These are phyloP conservation scores for Coemansia sp. DNA, from an alignment of 192 early-diverging fungal genomes.

Conservation along the genomic window DNA sequence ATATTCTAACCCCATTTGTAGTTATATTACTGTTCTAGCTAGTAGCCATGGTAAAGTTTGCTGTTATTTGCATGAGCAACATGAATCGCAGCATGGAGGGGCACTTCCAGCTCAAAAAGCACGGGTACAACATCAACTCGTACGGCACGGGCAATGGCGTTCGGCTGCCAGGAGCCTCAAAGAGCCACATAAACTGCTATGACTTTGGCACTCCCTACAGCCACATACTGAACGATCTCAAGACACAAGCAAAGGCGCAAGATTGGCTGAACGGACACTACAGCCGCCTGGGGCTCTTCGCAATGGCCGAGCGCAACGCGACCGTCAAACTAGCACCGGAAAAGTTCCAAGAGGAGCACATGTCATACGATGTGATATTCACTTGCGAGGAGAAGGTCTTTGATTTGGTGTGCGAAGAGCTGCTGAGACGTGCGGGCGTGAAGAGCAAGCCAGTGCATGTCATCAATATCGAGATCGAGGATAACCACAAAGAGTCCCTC, in stretches of 20 bases:
- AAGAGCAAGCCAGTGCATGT: slow-evolving; percentile 82
- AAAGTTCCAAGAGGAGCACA: slow-evolving; percentile 75
- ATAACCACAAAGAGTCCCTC: slow-evolving; percentile 88
- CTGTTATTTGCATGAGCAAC: slow-evolving; percentile 96
- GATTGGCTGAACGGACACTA: slow-evolving; percentile 42
- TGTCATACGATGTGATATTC: slow-evolving; percentile 89
- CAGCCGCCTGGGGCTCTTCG: slow-evolving; percentile 82
- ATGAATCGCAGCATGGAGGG: slow-evolving; percentile 99
- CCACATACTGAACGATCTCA: slow-evolving; percentile 83
- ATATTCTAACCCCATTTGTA: neutral
- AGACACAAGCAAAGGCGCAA: slow-evolving; percentile 65
- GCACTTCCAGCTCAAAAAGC: slow-evolving; percentile 73
- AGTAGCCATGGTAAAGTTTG: slow-evolving; percentile 73
- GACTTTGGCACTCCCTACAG: slow-evolving; percentile 93
- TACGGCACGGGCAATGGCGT: slow-evolving; percentile 93
- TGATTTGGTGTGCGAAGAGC: slow-evolving; percentile 92
- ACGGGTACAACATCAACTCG: slow-evolving; percentile 82
- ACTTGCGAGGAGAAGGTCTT: slow-evolving; percentile 97
- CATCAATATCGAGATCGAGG: slow-evolving; percentile 95
- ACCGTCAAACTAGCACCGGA: slow-evolving; percentile 90
- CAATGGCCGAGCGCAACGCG: slow-evolving; percentile 95
- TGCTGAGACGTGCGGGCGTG: slow-evolving; percentile 68
- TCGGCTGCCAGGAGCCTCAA: slow-evolving; percentile 84
- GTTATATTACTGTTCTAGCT: neutral
- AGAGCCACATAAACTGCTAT: slow-evolving; percentile 90